A percentile compares a stretch with the other conserved stretches of the same genome.
phyloP scores from a whole-genome alignment of 139 green algal genomes.

The Tetradesmus obliquus region DNA sequence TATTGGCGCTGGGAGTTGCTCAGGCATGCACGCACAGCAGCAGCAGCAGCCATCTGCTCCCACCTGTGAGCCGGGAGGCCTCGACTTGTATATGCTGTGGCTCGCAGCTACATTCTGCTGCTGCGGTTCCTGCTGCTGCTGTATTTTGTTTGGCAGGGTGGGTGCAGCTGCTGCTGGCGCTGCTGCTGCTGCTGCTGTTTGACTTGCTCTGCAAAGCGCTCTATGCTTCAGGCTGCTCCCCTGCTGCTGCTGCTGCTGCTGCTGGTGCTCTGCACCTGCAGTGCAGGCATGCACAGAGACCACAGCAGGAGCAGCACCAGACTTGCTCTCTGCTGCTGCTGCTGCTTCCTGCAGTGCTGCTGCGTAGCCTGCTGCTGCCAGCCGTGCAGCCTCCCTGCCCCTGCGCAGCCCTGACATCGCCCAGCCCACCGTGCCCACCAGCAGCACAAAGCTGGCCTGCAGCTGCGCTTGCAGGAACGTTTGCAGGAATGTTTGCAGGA shows the following conservation, averaged over 20 bases:
- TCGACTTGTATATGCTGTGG: conserved; percentile 3
- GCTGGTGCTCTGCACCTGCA: not conserved
- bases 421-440: conserved; percentile 24
- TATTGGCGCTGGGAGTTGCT: no score
- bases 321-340: not conserved
- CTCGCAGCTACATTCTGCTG: not conserved
- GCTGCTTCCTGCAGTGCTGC: conserved; percentile 15
- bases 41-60: not conserved
- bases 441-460: conserved; percentile 10
- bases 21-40: not conserved
- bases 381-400: not conserved
- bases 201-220: not conserved
- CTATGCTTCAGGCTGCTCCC: not conserved
- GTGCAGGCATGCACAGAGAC: not conserved
- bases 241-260: not conserved
- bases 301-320: not conserved
- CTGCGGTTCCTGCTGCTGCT: conserved; percentile 23
- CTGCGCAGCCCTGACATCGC: not conserved
- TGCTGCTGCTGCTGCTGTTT: not conserved
- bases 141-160: not conserved
- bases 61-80: not conserved
- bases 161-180: not conserved
- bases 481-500: not conserved
- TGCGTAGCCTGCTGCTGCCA: conserved; percentile 23
- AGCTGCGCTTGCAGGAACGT: conserved; percentile 17